Evolutionary conservation across 2,329 filamentous ascomycete species (phyloP), one percentile per base, ranked within the genome.

Genomic region (Fusarium sp.): DNA sequence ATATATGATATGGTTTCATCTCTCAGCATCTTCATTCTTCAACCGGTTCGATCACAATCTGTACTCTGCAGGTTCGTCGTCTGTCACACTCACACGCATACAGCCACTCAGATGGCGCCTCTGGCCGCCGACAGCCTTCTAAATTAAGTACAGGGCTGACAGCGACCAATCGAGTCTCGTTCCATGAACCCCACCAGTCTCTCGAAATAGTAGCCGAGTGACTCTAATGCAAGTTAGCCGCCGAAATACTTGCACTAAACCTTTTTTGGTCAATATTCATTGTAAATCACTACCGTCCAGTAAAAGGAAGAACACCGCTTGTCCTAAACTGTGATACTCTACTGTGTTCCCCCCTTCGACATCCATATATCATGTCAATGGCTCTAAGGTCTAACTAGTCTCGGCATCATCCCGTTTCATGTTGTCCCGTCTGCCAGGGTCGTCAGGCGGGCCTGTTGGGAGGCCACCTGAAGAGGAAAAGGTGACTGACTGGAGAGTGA

Each of bases 171-270:
- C 42, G 61, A 2, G n/a, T 32, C 6, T 4, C 25, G 30, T 55
- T n/a, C 25, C 37, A 13, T 7, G 14, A 50, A 20, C 68, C 66
- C 72, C 66, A 55, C 59, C 41, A 12, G 21, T 21, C 23, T 25
- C 59, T 45, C 27, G 56, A 75, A 72, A 70, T 72, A 74, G 71
- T 27, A 67, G 41, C 48, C 49, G 34, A 51, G 51, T 14, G 55
- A 50, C 67, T 48, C 73, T 75, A 75, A 69, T 75, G 73, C 69
- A 64, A 37, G 67, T 68, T 75, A 75, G 63, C 63, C 73, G 73
- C 73, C 73, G 61, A 59, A 55, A 25, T 32, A 42, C 27, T 16
- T 47, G 7, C 11, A 12, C 43, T 55, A 61, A 61, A 2, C 64
- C 45, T 27, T 53, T 16, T 51, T 42, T 25, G 23, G 21, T 42